Conservation (phyloP, 2,329 filamentous ascomycete genomes). For the Xylariaceae sp. region DNA sequence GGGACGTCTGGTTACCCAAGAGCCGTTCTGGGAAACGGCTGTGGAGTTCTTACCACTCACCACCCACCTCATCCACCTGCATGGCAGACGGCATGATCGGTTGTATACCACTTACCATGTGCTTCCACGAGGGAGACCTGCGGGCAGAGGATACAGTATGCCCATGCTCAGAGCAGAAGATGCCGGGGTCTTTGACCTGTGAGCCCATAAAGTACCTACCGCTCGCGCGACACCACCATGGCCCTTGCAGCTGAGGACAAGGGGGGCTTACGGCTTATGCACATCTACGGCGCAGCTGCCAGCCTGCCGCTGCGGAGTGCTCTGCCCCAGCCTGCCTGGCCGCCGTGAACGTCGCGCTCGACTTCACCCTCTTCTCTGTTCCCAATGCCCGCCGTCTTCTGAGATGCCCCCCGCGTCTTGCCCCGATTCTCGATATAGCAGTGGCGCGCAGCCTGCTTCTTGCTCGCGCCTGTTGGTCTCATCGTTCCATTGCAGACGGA, state of each 20-base stretch:
- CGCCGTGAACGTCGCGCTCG: neutral
- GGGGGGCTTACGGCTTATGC: conserved; percentile 1
- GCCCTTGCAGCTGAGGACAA: conserved; percentile 3
- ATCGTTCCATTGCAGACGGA: conserved; percentile 30
- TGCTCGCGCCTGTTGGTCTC: conserved; percentile 26
- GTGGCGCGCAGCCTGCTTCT: conserved; percentile 28
- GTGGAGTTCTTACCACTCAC: conserved; percentile 4
- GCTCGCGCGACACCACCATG: conserved; percentile 2
- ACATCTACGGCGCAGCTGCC: conserved; percentile 1
- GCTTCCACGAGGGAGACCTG: too few relatives aligned
- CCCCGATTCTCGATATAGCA: conserved; percentile 33
- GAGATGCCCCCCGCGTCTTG: conserved; percentile 18
- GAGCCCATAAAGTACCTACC: too few relatives aligned
- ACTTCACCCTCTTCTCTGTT: neutral
- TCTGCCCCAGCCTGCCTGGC: conserved; percentile 1
- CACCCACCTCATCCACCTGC: too few relatives aligned
- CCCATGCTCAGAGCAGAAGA: too few relatives aligned
- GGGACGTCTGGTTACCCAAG: conserved; percentile 8
- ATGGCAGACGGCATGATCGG: too few relatives aligned
- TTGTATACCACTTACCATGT: too few relatives aligned
- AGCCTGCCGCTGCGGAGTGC: conserved; percentile 1
- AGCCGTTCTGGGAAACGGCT: conserved; percentile 4
- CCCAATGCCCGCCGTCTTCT: conserved; percentile 1
- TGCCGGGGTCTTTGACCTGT: too few relatives aligned
- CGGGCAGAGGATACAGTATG: too few relatives aligned